Evolutionary conservation across 2,329 filamentous ascomycete genomes (phyloP).

Genomic region (Fusarium udum): DNA sequence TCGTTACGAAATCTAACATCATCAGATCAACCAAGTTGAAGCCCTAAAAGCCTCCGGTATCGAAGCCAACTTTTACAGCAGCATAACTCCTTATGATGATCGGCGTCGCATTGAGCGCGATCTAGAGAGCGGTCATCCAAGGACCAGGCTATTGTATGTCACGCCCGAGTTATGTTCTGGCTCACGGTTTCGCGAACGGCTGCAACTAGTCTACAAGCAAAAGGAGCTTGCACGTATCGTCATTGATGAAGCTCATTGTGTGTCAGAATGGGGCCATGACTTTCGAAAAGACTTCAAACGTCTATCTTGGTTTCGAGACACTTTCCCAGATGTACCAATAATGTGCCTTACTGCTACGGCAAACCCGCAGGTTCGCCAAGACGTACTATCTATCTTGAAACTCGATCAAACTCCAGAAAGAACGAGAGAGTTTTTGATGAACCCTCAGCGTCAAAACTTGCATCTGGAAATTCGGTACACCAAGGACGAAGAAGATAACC

Average conservation of each 20-base stretch:
- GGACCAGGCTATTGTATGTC: constrained; percentile 86
- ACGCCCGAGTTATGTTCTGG: constrained; percentile 89
- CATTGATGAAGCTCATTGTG: constrained; percentile 95
- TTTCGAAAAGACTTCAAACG: constrained; percentile 93
- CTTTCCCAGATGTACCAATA: constrained; percentile 85
- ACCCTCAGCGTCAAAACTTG: constrained; percentile 83
- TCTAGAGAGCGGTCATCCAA: constrained; percentile 86
- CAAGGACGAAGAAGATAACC: constrained; percentile 75
- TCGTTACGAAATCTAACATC: constrained; percentile 14
- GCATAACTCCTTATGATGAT: constrained; percentile 74
- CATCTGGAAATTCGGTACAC: constrained; percentile 92
- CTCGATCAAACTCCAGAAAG: constrained; percentile 66
- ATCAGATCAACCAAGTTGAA: constrained; percentile 89
- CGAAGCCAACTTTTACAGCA: constrained; percentile 86
- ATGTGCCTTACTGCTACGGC: constrained; percentile 95
- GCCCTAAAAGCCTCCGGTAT: constrained; percentile 79
- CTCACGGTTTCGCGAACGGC: constrained; percentile 77
- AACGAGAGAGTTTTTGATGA: constrained; percentile 83
- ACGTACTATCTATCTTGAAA: constrained; percentile 80
- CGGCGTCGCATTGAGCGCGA: constrained; percentile 78
- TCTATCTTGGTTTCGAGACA: constrained; percentile 83
- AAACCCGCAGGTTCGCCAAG: constrained; percentile 80
- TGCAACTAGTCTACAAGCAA: constrained; percentile 80
- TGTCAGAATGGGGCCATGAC: constrained; percentile 98
- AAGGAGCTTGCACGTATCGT: constrained; percentile 87